Conservation (phyloP, 495 filamentous ascomycete genomes). For the Aspergillus biplanus region DNA sequence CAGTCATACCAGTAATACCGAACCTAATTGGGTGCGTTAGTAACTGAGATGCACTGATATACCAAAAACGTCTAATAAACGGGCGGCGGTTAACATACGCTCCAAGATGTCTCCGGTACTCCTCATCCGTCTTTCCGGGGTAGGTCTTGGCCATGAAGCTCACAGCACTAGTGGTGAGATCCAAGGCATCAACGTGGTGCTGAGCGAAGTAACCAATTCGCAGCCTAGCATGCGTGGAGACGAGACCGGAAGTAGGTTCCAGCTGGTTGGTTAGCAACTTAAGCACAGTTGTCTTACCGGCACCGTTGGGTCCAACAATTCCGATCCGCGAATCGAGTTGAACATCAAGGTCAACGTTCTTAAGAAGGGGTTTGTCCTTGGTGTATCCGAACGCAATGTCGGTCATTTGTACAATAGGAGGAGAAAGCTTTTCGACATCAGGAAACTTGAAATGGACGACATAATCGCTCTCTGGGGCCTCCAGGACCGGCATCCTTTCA, state of each 20-base stretch:
- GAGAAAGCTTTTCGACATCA: constrained; percentile 95
- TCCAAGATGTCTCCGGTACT: constrained; percentile 93
- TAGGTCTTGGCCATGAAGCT: constrained; percentile 94
- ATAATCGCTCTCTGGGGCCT: constrained; percentile 92
- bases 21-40: constrained; percentile 54
- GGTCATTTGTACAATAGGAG: constrained; percentile 97
- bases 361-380: constrained; percentile 76
- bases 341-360: constrained; percentile 89
- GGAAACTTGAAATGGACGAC: constrained; percentile 97
- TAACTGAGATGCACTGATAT: constrained; percentile 11
- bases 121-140: constrained; percentile 90
- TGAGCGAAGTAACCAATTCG: constrained; percentile 97
- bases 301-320: constrained; percentile 98
- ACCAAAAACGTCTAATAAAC: neutral
- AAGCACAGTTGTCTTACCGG: constrained; percentile 95
- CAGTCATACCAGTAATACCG: constrained; percentile 96
- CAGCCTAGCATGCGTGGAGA: constrained; percentile 84
- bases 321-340: constrained; percentile 98
- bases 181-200: constrained; percentile 96
- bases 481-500: constrained; percentile 91
- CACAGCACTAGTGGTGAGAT: constrained; percentile 85
- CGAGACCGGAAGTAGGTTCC: constrained; percentile 73
- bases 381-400: constrained; percentile 91
- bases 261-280: constrained; percentile 93
- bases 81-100: constrained; percentile 51